Base-by-base conservation (phyloP, 1,139 yeast species). In the Diutina catenulata region DNA sequence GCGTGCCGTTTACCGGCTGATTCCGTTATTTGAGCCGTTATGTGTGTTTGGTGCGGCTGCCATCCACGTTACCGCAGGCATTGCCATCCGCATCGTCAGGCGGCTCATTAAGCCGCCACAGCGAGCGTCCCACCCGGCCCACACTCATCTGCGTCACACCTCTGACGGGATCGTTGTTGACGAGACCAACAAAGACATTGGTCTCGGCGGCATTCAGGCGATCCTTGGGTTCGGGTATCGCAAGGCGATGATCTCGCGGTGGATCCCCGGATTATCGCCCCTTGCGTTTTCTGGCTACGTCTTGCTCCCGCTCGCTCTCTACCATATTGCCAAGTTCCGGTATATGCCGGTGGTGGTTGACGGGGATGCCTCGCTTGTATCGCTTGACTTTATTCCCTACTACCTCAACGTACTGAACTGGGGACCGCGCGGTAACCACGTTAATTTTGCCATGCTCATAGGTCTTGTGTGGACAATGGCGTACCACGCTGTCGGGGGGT, bases 351-450 rank as follows among this genome's bases (percentile, higher is more conserved):
- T 59, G 19, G 18, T 47, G 3, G 60, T 72, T 1, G 81, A 79
- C 42, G 91, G 86, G 1, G 93, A 80, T 51, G 70, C 80, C 7
- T 67, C 80, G 1, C 58, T 74, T 41, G 55, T 82, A 22, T 66
- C 63, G 27, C 56, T 82, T 37, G 70, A 70, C 16, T 81, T 66
- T 48, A 61, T 80, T 10, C 49, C 74, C 3, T 70, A 67, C 49
- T 59, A 68, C 9, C 52, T 73, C 28, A 47, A 52, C 39, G 45
- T 48, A 13, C 50, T 59, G 4, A 42, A 43, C 2, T 28, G 44
- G 27, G 42, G 44, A 3, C 10, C 13, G 9, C 14, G 24, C 25
- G 35, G 35, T 13, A 31, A 19, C 13, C 6, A 18, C n/a, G 13
- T 43, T 40, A 44, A 45, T 38, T 38, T 39, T 19, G 11, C 14